phyloP scores from a whole-genome alignment of 108 stramenopile species.

The Stephanodiscus triporus region DNA sequence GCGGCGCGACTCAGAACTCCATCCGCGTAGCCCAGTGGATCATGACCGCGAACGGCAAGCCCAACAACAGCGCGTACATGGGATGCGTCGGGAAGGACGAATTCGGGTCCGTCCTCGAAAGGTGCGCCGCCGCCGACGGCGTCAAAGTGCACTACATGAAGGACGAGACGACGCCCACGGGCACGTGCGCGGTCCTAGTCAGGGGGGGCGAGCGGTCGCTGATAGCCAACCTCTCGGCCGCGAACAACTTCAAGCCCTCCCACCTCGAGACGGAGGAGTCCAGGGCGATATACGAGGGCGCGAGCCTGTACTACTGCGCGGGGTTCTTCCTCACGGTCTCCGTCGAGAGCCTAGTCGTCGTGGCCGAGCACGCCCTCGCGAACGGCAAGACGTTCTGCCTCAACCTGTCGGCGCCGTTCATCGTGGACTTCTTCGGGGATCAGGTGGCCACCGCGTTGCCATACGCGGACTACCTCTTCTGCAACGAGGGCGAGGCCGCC shows the following conservation, averaged over 20 bases:
- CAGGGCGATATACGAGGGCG: constrained; percentile 88
- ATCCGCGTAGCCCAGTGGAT: constrained; percentile 99
- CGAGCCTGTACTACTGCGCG: constrained; percentile 93
- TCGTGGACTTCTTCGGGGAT: constrained; percentile 98
- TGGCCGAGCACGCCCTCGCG: constrained; percentile 92
- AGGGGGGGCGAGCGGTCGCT: constrained; percentile 94
- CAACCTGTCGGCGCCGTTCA: constrained; percentile 98
- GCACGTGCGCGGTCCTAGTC: constrained; percentile 98
- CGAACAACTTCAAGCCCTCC: constrained; percentile 95
- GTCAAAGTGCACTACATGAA: constrained; percentile 97
- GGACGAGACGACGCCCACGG: constrained; percentile 92
- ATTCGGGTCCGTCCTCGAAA: constrained; percentile 80
- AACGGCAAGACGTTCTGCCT: constrained; percentile 93
- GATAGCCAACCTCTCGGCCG: constrained; percentile 97
- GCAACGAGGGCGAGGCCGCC: constrained; percentile 98
- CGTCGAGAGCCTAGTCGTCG: constrained; percentile 86
- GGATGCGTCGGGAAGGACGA: constrained; percentile 95
- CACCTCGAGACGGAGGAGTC: constrained; percentile 94
- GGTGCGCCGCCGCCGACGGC: constrained; percentile 93
- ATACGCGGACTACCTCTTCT: constrained; percentile 98
- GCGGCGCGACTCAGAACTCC: constrained; percentile 99
- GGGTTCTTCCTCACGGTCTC: constrained; percentile 99
- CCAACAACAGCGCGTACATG: constrained; percentile 84
- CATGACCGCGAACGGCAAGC: constrained; percentile 62
- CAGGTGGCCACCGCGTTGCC: constrained; percentile 91